Conservation (phyloP, 2,329 filamentous ascomycete genomes). For the Monilinia aucupariae region DNA sequence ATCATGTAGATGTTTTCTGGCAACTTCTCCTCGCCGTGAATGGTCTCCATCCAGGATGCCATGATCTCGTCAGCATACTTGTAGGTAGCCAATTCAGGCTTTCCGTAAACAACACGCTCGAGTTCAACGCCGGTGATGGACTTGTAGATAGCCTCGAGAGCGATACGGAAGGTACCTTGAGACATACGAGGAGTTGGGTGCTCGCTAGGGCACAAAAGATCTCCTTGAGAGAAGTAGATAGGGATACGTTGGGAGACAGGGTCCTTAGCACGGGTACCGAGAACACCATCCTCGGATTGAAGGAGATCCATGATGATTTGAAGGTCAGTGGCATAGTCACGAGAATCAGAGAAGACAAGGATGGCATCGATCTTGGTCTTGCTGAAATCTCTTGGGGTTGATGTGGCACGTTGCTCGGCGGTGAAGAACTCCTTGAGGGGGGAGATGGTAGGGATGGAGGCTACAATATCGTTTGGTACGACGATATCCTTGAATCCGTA, state of each 20-base stretch:
- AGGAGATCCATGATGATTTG: constrained; percentile 72
- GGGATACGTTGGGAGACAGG: constrained; percentile 62
- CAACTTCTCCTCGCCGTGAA: constrained; percentile 55
- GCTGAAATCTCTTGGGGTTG: constrained; percentile 56
- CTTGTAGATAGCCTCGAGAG: constrained; percentile 69
- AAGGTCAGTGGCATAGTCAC: constrained; percentile 70
- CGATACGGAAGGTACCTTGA: constrained; percentile 70
- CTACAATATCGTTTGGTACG: constrained; percentile 68
- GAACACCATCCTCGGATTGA: constrained; percentile 60
- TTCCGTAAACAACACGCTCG: constrained; percentile 71
- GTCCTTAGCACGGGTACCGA: constrained; percentile 61
- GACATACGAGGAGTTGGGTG: constrained; percentile 64
- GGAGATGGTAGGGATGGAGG: constrained; percentile 62
- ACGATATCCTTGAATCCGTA: constrained; percentile 71
- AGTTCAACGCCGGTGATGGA: constrained; percentile 63
- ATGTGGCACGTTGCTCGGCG: constrained; percentile 60
- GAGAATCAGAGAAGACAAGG: constrained; percentile 68
- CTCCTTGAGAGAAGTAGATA: constrained; percentile 67
- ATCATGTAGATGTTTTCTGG: constrained; percentile 67
- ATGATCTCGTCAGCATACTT: constrained; percentile 73
- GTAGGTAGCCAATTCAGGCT: constrained; percentile 70
- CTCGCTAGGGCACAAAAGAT: constrained; percentile 59
- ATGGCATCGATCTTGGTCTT: constrained; percentile 69
- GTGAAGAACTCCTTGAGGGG: constrained; percentile 62
- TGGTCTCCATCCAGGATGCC: constrained; percentile 67